A percentile compares a stretch with the other conserved stretches of the same genome.
Evolutionary conservation across 352 stramenopile species (phyloP).

Genomic region (Pythium scleroteichum): DNA sequence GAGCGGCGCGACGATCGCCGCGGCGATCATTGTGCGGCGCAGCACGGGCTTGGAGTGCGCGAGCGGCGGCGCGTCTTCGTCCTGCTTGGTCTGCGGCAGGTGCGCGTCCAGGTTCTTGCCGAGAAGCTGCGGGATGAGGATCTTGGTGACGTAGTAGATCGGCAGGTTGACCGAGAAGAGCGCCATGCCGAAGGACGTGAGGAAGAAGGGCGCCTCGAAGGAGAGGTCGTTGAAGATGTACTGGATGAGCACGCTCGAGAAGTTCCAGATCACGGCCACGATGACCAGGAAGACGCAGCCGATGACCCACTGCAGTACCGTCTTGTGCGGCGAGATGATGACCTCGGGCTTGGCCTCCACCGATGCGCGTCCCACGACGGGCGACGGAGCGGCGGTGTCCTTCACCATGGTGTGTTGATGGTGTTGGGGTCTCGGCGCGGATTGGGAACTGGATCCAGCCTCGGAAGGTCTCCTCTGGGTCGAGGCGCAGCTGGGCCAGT

Average conservation of each 20-base stretch:
- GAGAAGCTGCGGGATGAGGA: conserved; percentile 42
- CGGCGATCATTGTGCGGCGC: conserved; percentile 36
- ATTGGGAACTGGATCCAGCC: too few species aligned
- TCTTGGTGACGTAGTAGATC: conserved; percentile 66
- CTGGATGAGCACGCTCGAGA: conserved; percentile 86
- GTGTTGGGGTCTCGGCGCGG: neutral
- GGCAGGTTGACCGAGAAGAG: conserved; percentile 87
- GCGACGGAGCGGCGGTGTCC: neutral
- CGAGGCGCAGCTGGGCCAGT: too few species aligned
- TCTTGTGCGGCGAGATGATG: conserved; percentile 1
- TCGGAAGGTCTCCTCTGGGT: too few species aligned
- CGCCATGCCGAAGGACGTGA: conserved; percentile 88
- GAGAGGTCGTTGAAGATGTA: conserved; percentile 88
- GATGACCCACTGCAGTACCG: conserved; percentile 50
- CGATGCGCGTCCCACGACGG: neutral
- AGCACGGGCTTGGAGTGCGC: conserved; percentile 37
- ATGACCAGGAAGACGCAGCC: conserved; percentile 73
- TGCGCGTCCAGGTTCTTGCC: conserved; percentile 7
- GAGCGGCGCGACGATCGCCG: conserved; percentile 84
- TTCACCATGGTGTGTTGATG: neutral
- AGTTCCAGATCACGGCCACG: conserved; percentile 84
- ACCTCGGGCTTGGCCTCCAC: neutral
- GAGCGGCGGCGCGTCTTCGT: conserved; percentile 10
- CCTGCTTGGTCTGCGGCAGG: conserved; percentile 16
- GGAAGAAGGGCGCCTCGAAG: conserved; percentile 87